A percentile compares a stretch with the other conserved stretches of the same genome.
Conservation (phyloP, 164 flowering plant species). For the Tetrastigma voinierianum region DNA sequence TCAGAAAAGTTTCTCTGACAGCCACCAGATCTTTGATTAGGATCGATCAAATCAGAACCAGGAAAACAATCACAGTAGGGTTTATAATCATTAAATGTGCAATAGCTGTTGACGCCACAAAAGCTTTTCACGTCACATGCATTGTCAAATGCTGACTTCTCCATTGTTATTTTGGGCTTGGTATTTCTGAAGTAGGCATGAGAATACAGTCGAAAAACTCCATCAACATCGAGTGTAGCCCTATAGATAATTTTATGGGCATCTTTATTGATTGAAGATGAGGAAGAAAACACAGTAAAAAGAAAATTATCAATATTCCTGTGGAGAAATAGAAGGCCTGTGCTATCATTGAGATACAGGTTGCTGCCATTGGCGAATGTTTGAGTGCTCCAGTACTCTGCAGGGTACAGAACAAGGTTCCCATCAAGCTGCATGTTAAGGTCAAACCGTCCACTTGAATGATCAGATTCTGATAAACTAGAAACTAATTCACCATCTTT, state of each 20-base stretch:
- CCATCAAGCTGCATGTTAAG: constrained; percentile 17
- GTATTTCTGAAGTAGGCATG: background rate
- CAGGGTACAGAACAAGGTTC: constrained; percentile 8
- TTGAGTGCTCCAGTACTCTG: background rate
- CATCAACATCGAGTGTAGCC: constrained; percentile 2
- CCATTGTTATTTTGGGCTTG: too few relatives aligned
- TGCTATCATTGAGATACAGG: background rate
- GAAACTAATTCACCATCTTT: constrained; percentile 3
- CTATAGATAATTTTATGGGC: background rate
- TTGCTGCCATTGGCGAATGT: background rate
- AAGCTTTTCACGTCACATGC: constrained; percentile 7
- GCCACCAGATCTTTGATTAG: background rate
- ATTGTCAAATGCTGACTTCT: background rate
- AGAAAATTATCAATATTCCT: background rate
- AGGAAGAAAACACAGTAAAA: background rate
- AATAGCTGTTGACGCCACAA: constrained; percentile 18
- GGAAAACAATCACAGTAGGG: constrained; percentile 12
- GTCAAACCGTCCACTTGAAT: constrained; percentile 20
- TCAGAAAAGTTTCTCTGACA: constrained; percentile 3
- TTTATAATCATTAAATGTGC: background rate
- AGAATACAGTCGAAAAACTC: constrained; percentile 10
- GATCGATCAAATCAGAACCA: constrained; percentile 1
- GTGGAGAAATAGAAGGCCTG: background rate
- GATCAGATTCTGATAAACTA: background rate
- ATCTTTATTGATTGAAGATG: background rate